A percentile compares a stretch with the other conserved stretches of the same genome.
Evolutionary conservation across 371 early-diverging fungal genomes (phyloP).

Genomic region (Apophysomyces elegans): DNA sequence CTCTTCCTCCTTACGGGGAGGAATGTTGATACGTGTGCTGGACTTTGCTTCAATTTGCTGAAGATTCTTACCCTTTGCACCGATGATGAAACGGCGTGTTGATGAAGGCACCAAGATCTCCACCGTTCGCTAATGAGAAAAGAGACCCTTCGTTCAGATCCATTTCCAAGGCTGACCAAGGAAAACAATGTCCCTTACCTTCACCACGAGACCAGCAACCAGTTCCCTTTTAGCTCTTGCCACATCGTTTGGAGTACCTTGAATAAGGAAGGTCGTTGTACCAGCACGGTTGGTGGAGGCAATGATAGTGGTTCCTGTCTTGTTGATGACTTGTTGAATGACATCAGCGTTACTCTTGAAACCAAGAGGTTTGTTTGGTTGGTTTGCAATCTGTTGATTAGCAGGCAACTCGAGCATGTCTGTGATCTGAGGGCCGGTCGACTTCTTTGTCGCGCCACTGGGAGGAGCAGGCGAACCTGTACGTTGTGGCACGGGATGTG

Average conservation of each 20-base stretch:
- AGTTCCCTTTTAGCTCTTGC: conserved; percentile 83
- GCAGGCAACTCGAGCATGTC: conserved; percentile 69
- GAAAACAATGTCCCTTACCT: conserved; percentile 53
- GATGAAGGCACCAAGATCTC: conserved; percentile 75
- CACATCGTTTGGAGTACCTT: conserved; percentile 79
- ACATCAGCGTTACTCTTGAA: conserved; percentile 71
- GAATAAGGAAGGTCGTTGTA: conserved; percentile 85
- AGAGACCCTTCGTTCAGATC: background rate
- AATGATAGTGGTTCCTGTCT: conserved; percentile 84
- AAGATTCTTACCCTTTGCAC: conserved; percentile 82
- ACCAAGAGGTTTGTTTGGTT: conserved; percentile 48
- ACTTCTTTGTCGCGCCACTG: background rate
- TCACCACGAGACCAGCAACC: conserved; percentile 71
- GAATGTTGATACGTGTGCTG: conserved; percentile 77
- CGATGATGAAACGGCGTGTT: conserved; percentile 84
- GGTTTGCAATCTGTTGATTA: conserved; percentile 55
- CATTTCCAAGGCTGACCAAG: too few species aligned
- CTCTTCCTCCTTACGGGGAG: conserved; percentile 61
- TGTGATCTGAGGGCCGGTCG: conserved; percentile 43
- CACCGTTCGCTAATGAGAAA: conserved; percentile 49
- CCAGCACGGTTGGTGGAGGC: conserved; percentile 80
- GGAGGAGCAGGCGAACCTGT: conserved; percentile 19
- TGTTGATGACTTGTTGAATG: conserved; percentile 71
- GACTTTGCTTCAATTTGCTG: conserved; percentile 78
- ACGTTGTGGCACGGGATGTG: conserved; percentile 28